These are phyloP conservation scores for Leonotis leonurus DNA, from an alignment of 257 asterid species.

Conservation along the genomic window DNA sequence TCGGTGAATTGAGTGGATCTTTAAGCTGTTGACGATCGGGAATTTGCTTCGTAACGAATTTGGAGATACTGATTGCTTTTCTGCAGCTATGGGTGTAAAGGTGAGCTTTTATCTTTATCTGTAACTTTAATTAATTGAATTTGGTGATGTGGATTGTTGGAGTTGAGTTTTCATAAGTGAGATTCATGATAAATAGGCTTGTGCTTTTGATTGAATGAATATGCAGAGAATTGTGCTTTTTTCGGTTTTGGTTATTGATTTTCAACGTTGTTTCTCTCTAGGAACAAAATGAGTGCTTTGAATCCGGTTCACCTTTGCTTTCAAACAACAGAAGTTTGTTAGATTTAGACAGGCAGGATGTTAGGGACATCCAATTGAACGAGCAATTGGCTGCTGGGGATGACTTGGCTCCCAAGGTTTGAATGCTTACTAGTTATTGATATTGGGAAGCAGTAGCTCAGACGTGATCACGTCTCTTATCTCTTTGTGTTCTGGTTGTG, in stretches of 20 bases:
- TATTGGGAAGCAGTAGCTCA: not conserved
- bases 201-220: not conserved
- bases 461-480: not conserved
- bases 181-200: too few species aligned
- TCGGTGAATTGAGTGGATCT: slow-evolving; percentile 12
- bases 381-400: slow-evolving; percentile 37
- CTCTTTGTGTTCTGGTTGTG: not conserved
- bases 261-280: slow-evolving; percentile 18
- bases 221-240: not conserved
- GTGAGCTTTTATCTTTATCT: slow-evolving; percentile 34
- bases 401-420: slow-evolving; percentile 70
- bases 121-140: not conserved
- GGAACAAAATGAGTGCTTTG: slow-evolving; percentile 36
- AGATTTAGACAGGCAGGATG: too few species aligned
- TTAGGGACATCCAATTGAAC: slow-evolving; percentile 24
- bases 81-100: slow-evolving; percentile 38
- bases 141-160: not conserved
- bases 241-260: slow-evolving; percentile 1
- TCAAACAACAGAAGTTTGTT: slow-evolving; percentile 11
- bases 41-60: not conserved
- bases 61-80: slow-evolving; percentile 25
- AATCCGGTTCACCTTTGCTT: slow-evolving; percentile 17
- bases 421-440: not conserved
- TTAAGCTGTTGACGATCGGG: not conserved
- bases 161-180: too few species aligned